Percentiles rank a stretch among this genome's conserved stretches.
Evolutionary conservation across 2,329 filamentous ascomycete genomes (phyloP).

Genomic region (Aulographum hederae): DNA sequence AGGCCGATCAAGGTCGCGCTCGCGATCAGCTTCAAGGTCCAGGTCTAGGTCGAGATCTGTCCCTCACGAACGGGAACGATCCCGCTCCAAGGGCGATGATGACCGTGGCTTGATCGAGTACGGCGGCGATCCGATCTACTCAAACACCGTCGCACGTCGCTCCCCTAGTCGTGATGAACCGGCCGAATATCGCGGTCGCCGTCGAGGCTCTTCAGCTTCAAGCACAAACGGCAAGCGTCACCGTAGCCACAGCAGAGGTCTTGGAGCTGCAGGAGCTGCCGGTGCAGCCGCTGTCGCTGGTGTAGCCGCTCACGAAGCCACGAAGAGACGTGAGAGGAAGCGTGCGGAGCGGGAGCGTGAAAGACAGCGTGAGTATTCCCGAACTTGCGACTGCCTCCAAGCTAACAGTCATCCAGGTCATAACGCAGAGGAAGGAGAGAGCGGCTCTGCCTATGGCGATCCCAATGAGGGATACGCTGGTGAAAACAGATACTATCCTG

Average conservation of each 20-base stretch:
- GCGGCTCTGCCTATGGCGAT: too few species aligned
- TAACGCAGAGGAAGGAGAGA: too few species aligned
- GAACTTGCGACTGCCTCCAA: not conserved
- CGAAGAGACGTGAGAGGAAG: constrained; percentile 37
- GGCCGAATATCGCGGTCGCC: constrained; percentile 18
- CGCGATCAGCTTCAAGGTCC: constrained; percentile 21
- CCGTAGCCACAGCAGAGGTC: constrained; percentile 23
- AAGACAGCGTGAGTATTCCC: constrained; percentile 22
- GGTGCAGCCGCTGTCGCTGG: constrained; percentile 39
- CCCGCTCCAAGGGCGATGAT: constrained; percentile 24
- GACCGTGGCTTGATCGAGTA: constrained; percentile 42
- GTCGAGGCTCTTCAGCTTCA: constrained; percentile 10
- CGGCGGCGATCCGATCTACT: constrained; percentile 41
- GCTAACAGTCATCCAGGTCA: not conserved
- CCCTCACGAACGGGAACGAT: too few species aligned
- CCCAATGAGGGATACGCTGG: not conserved
- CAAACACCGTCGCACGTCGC: constrained; percentile 26
- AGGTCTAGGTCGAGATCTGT: constrained; percentile 24
- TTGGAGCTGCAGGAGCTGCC: constrained; percentile 34
- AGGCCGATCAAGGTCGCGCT: constrained; percentile 21
- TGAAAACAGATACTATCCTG: constrained; percentile 19
- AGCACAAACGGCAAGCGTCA: constrained; percentile 11
- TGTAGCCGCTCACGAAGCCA: constrained; percentile 37
- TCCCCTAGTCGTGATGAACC: too few species aligned
- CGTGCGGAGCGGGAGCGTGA: constrained; percentile 32